Conservation (phyloP, 352 stramenopile species). For the Phytophthora fragariaefolia region DNA sequence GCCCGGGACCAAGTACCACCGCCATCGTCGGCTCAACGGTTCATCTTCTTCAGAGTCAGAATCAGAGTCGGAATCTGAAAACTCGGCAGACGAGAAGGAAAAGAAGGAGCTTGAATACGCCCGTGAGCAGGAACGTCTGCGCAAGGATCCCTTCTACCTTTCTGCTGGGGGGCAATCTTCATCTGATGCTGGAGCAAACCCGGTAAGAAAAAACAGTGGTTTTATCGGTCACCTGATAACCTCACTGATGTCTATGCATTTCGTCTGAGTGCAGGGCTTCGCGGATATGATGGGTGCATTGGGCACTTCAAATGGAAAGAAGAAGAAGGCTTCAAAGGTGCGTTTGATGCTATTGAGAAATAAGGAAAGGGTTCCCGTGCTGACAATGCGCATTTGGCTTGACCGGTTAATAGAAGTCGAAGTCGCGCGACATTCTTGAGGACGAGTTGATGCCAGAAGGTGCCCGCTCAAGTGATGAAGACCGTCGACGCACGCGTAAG, state of each 20-base stretch:
- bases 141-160: slow-evolving; percentile 86
- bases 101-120: slow-evolving; percentile 50
- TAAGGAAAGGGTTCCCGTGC: too few relatives aligned
- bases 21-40: slow-evolving; percentile 19
- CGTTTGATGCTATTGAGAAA: neutral
- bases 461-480: slow-evolving; percentile 73
- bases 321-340: slow-evolving; percentile 75
- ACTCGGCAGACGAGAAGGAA: slow-evolving; percentile 53
- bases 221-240: neutral
- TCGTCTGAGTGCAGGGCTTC: slow-evolving; percentile 49
- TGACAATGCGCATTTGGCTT: neutral
- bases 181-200: slow-evolving; percentile 46
- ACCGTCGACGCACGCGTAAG: slow-evolving; percentile 59
- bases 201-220: slow-evolving; percentile 20
- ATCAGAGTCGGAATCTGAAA: slow-evolving; percentile 40
- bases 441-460: slow-evolving; percentile 84
- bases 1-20: slow-evolving; percentile 46
- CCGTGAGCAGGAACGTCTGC: slow-evolving; percentile 68
- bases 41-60: slow-evolving; percentile 44
- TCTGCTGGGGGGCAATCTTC: slow-evolving; percentile 39
- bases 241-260: slow-evolving; percentile 17
- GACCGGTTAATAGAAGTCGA: slow-evolving; percentile 39
- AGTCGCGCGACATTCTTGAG: slow-evolving; percentile 64
- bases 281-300: slow-evolving; percentile 85
- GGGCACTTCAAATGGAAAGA: slow-evolving; percentile 68